Evolutionary conservation across 2,329 filamentous ascomycete genomes (phyloP).

Genomic region (Colletotrichum sp.): DNA sequence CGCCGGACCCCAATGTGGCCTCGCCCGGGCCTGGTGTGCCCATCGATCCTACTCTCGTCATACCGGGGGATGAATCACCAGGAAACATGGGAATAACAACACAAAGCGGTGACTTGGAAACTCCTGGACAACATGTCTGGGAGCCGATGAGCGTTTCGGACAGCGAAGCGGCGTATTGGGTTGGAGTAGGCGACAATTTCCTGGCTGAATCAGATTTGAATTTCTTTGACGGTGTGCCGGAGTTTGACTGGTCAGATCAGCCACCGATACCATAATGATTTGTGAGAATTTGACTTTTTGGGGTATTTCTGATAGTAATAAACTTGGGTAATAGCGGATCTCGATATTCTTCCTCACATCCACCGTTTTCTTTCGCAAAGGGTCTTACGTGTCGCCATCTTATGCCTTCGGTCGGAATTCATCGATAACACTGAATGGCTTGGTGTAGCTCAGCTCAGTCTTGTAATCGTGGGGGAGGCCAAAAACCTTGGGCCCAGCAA

Average conservation of each 20-base stretch:
- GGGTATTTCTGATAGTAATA: neutral
- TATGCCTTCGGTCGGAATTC: slow-evolving; percentile 7
- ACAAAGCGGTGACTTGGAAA: neutral
- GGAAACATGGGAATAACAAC: neutral
- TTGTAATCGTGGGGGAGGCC: slow-evolving; percentile 21
- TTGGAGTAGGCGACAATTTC: neutral
- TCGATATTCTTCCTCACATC: neutral
- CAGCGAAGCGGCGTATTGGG: neutral
- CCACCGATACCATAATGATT: neutral
- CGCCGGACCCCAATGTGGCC: neutral
- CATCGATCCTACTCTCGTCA: neutral
- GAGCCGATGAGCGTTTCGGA: neutral
- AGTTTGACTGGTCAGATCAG: neutral
- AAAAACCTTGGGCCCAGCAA: slow-evolving; percentile 24
- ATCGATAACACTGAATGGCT: slow-evolving; percentile 22
- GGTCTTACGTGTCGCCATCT: neutral
- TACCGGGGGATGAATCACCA: neutral
- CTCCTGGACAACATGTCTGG: neutral
- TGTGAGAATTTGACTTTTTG: neutral
- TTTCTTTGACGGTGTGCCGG: neutral
- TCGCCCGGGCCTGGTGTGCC: neutral
- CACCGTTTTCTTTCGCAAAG: neutral
- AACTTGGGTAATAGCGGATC: neutral
- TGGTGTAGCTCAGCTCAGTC: slow-evolving; percentile 8
- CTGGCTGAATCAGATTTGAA: neutral